Evolutionary conservation across 768 basidiomycete genomes (phyloP), one percentile per base, ranked within the genome.

Genomic region (Trametes cingulata): DNA sequence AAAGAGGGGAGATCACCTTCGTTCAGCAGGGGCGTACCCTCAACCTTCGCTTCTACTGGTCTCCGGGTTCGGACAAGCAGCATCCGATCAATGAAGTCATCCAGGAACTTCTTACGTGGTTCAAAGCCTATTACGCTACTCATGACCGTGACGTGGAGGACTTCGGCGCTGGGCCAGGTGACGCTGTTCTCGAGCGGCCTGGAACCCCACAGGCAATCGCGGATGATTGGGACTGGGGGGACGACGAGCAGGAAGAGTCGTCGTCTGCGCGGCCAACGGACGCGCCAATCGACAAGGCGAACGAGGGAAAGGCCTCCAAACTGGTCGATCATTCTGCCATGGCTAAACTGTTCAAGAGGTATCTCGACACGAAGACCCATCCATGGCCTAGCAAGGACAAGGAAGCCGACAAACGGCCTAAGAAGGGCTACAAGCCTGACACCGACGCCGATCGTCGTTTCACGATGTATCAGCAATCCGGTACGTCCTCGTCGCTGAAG

Each of bases 301-400:
- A 33, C 27, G 24, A 36, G 8, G 20, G n/a, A n/a, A n/a, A n/a
- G n/a, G n/a, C n/a, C n/a, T n/a, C n/a, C 3, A 39, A 39, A 7
- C 37, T 52, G 10, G 33, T 15, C 27, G 25, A 14, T 39, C 36
- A 52, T n/a, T 9, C 25, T 22, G 39, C 20, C 20, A 40, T 40
- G 14, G 37, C 10, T 10, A 14, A 22, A 17, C 51, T 40, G 2
- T 52, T 52, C 36, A 12, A 22, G 22, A 24, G 13, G 7, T 40
- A 24, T 19, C 22, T 39, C 14, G 20, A 52, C 35, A 19, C 8
- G 9, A 4, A 13, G 20, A 24, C 24, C 12, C 37, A 52, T 3
- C 27, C 8, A n/a, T 52, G 51, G 51, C 51, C 51, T 20, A 15
- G 17, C 20, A n/a, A 52, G 13, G 51, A 52, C 51, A 52, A 52